A percentile compares a stretch with the other conserved stretches of the same genome.
These are phyloP conservation scores for Thielaviopsis euricoi DNA, from an alignment of 2,329 filamentous ascomycete genomes.

Conservation along the genomic window DNA sequence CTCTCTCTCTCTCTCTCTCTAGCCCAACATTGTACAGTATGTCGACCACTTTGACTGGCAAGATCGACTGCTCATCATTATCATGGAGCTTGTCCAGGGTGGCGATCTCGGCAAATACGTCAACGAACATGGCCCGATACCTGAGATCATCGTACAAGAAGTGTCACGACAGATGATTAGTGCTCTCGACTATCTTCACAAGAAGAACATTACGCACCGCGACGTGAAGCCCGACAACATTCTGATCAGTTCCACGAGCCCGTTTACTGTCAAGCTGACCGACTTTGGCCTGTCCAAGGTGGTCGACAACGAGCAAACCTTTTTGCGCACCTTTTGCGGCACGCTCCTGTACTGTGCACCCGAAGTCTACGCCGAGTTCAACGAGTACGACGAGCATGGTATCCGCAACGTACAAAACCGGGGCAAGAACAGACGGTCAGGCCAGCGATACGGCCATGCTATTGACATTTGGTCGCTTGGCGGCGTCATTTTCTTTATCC, in stretches of 20 bases:
- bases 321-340: constrained; percentile 90
- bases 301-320: constrained; percentile 76
- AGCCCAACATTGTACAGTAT: constrained; percentile 69
- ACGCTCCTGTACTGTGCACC: constrained; percentile 92
- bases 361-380: constrained; percentile 72
- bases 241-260: constrained; percentile 55
- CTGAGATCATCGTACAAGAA: constrained; percentile 50
- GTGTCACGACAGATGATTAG: constrained; percentile 65
- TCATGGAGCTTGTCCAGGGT: constrained; percentile 80
- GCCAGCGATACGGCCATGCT: constrained; percentile 68
- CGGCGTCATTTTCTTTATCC: constrained; percentile 73
- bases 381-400: constrained; percentile 53
- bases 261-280: constrained; percentile 75
- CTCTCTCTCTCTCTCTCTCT: constrained; percentile 24
- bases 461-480: constrained; percentile 95
- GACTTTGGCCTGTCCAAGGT: constrained; percentile 96
- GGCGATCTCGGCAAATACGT: constrained; percentile 73
- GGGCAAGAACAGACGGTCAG: constrained; percentile 18
- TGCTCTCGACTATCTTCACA: constrained; percentile 74
- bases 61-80: constrained; percentile 75
- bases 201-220: constrained; percentile 83
- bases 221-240: constrained; percentile 99
- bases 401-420: constrained; percentile 41
- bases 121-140: constrained; percentile 40
- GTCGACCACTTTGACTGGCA: constrained; percentile 75